These are phyloP conservation scores for Pholiota conissans DNA, from an alignment of 768 basidiomycete genomes.

Conservation along the genomic window DNA sequence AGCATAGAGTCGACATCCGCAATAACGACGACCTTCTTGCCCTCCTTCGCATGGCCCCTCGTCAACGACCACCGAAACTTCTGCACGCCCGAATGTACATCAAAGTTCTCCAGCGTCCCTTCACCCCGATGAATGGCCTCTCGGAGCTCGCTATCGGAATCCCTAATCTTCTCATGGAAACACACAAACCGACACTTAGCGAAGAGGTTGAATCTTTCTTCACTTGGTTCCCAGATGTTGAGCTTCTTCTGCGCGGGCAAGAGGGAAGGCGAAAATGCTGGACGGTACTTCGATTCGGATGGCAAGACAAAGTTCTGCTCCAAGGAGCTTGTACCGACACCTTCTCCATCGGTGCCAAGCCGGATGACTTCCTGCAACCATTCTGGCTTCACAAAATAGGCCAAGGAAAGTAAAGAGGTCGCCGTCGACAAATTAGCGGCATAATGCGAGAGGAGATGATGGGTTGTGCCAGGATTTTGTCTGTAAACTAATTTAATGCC, in stretches of 20 bases:
- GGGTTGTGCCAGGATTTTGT: conserved; percentile 50
- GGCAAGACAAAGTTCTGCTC: conserved; percentile 57
- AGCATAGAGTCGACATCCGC: conserved; percentile 47
- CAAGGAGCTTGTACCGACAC: conserved; percentile 36
- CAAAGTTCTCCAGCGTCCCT: conserved; percentile 64
- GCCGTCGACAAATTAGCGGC: conserved; percentile 49
- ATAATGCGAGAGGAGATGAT: conserved; percentile 60
- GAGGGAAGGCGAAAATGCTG: conserved; percentile 53
- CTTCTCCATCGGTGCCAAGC: conserved; percentile 40
- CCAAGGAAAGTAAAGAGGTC: conserved; percentile 57
- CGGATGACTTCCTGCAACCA: conserved; percentile 68
- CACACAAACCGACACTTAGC: conserved; percentile 56
- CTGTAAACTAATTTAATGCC: conserved; percentile 58
- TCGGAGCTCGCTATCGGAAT: conserved; percentile 46
- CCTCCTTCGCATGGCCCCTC: conserved; percentile 51
- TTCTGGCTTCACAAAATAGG: conserved; percentile 61
- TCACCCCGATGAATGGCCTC: conserved; percentile 58
- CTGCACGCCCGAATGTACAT: conserved; percentile 44
- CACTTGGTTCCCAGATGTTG: conserved; percentile 68
- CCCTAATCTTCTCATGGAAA: conserved; percentile 54
- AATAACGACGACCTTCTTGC: conserved; percentile 51
- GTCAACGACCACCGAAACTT: conserved; percentile 54
- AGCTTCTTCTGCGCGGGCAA: conserved; percentile 46
- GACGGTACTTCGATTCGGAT: conserved; percentile 53
- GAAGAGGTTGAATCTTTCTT: conserved; percentile 59